Evolutionary conservation across 768 basidiomycete genomes (phyloP), one percentile per base, ranked within the genome.

Genomic region (Daedalea quercina): DNA sequence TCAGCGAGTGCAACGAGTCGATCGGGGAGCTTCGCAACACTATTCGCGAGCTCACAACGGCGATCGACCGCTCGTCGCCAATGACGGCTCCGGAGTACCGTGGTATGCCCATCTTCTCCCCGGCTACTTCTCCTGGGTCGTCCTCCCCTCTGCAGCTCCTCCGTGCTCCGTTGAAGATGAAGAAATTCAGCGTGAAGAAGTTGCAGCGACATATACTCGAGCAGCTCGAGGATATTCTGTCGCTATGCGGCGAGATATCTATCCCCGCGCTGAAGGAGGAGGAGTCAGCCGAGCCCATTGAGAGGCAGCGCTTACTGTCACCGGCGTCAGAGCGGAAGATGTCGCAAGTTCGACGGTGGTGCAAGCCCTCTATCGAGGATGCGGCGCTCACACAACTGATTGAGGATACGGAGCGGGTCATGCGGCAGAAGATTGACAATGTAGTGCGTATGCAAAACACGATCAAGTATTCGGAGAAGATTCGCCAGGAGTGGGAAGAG

Each of bases 371-470:
- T 13, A 89, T 86, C 12, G 90, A 93, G 55, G 96, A 98, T 65
- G 73, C 82, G 2, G 95, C 92, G 0, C 74, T 98, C 49, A 73
- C 79, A 2, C 83, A 92, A 60, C 79, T 99, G 20, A 78, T 89
- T 49, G 82, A 89, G 60, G 94, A 98, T 63, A 86, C 85, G 8
- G 93, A 94, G 59, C 82, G 90, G 33, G 78, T 94, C 47, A 89
- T 94, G 79, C 77, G 90, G 28, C 86, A 90, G 69, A 99, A 99
- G 76, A 81, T 94, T 57, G 94, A 94, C 67, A 93, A 87, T 59
- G 90, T 97, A 46, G 88, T 92, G 57, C 84, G 96, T 35, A 84
- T 99, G 84, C 91, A 95, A 69, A 96, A 95, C 64, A 97, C 94
- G 19, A 94, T 99, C 60, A 78, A 90, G 50, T 98, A 98, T 68